Evolutionary conservation across 257 asterid species (phyloP), one percentile per base, ranked within the genome.

Genomic region (Plantago ovata): DNA sequence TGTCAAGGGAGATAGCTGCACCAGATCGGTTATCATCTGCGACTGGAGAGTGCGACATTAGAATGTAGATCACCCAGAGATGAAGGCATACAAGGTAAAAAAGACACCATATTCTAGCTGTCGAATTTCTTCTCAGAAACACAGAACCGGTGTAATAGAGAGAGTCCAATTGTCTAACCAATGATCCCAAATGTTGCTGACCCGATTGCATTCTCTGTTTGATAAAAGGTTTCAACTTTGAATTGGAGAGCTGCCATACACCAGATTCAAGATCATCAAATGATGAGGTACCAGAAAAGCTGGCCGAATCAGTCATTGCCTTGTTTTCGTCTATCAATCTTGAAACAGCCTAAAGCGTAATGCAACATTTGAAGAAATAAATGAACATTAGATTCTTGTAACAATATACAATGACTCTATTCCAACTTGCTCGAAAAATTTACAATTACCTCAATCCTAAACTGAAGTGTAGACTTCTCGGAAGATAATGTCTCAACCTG

Each of bases 401-500:
- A 22, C 45, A 43, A 18, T 33, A 56, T 14, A 15, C 19, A 41
- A 39, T 45, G 23, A 21, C 39, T 49, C 46, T 55, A 61, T 28
- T 28, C 36, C n/a, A n/a, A n/a, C n/a, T 28, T 28, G 50, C 66
- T 68, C 50, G 59, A 28, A 50, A 65, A 50, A 65, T 38, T 53
- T 42, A 60, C 54, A 49, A 57, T 61, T 78, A 87, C 96, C 95
- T 91, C 98, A 9, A 84, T 81, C 60, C 82, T 75, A 62, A 92
- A 79, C 40, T 76, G 73, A 39, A 92, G 79, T 75, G 80, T 80
- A 54, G 95, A 95, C 72, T 85, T 92, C 79, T 88, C 94, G 13
- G 96, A 92, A 56, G 95, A 74, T 36, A 85, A 86, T 23, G 93
- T 69, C 82, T 91, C 98, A 59, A 87, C 98, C 98, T 91, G 85